Evolutionary conservation across 2,329 filamentous ascomycete genomes (phyloP).

Genomic region (Lizonia empirigonia): DNA sequence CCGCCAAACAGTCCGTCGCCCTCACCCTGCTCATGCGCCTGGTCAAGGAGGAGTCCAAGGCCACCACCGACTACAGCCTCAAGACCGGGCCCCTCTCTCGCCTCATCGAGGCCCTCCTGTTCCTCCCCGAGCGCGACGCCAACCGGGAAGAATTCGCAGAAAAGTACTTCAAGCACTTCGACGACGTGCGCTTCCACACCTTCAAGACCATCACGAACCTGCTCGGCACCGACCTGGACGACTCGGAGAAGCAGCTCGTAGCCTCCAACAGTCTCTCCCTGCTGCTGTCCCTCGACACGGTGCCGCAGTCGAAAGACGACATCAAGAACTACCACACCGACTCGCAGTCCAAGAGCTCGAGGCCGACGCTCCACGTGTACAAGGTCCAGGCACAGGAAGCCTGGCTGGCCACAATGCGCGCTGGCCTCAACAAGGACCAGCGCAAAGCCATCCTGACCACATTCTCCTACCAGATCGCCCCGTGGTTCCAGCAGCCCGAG

Average conservation of each 20-base stretch:
- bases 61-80: slow-evolving; percentile 64
- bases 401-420: slow-evolving; percentile 78
- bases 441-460: slow-evolving; percentile 78
- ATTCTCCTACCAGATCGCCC: slow-evolving; percentile 78
- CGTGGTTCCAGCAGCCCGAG: slow-evolving; percentile 88
- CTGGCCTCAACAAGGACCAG: slow-evolving; percentile 71
- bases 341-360: slow-evolving; percentile 66
- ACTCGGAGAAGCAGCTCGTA: slow-evolving; percentile 27
- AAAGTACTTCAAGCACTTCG: slow-evolving; percentile 78
- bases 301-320: slow-evolving; percentile 70
- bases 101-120: slow-evolving; percentile 68
- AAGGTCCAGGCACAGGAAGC: slow-evolving; percentile 83
- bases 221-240: slow-evolving; percentile 41
- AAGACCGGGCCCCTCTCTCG: slow-evolving; percentile 69
- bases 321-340: slow-evolving; percentile 71
- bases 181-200: slow-evolving; percentile 84
- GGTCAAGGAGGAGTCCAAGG: slow-evolving; percentile 71
- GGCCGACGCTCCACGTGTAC: slow-evolving; percentile 68
- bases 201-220: slow-evolving; percentile 73
- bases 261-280: slow-evolving; percentile 64
- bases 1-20: slow-evolving; percentile 68
- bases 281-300: slow-evolving; percentile 69
- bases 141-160: slow-evolving; percentile 75
- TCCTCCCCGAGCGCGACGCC: slow-evolving; percentile 61
- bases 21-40: slow-evolving; percentile 83